Conservation (phyloP, 805 yeast genomes). For the Wickerhamomyces strasburgensis region DNA sequence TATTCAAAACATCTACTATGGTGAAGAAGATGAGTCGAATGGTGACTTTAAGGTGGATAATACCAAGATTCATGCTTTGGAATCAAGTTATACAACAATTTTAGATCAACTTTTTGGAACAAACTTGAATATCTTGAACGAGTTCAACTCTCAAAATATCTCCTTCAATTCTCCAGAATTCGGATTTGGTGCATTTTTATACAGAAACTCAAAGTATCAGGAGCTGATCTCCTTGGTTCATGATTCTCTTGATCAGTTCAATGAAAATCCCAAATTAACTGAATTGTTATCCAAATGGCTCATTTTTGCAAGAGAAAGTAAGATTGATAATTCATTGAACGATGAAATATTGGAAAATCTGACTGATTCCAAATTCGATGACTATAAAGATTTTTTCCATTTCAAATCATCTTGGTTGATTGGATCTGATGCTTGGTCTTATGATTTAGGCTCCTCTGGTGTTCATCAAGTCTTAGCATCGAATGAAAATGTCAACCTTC, state of each 20-base stretch:
- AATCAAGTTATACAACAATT: conserved; percentile 72
- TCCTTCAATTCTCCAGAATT: conserved; percentile 70
- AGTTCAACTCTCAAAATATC: conserved; percentile 39
- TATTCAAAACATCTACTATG: conserved; percentile 58
- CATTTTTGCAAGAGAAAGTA: conserved; percentile 38
- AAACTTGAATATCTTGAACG: conserved; percentile 57
- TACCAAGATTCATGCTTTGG: conserved; percentile 34
- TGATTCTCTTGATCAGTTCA: conserved; percentile 33
- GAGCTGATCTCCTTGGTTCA: conserved; percentile 24
- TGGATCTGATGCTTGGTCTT: conserved; percentile 95
- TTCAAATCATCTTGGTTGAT: conserved; percentile 69
- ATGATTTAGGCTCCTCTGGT: conserved; percentile 88
- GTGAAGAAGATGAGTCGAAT: conserved; percentile 29
- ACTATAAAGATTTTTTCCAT: conserved; percentile 40
- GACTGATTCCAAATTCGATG: conserved; percentile 42
- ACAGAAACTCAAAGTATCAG: conserved; percentile 44
- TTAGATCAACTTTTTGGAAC: conserved; percentile 60
- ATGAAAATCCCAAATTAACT: conserved; percentile 35
- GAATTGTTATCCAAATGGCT: conserved; percentile 70
- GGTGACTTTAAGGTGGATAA: too few relatives aligned
- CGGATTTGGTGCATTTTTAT: conserved; percentile 76
- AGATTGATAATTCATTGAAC: conserved; percentile 5
- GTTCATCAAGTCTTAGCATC: conserved; percentile 79
- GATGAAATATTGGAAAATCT: conserved; percentile 34
- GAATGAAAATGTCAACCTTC: conserved; percentile 72